Base-by-base conservation (phyloP, 805 yeast genomes). In the Wickerhamia fluorescens region DNA sequence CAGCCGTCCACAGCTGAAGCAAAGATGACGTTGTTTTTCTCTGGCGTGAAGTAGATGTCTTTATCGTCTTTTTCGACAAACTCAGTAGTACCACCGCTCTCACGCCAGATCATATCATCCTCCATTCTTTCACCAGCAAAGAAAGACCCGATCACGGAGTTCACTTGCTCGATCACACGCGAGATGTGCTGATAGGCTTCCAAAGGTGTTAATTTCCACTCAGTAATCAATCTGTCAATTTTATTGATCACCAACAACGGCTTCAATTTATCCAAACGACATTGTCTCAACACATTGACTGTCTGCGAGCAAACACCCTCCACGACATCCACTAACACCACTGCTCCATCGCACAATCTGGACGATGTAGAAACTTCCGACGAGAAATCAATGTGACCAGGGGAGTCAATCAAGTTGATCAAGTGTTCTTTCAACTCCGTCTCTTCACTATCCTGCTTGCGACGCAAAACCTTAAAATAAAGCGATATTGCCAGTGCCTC, bases 251-350 rank as follows among this genome's bases (percentile, higher is more conserved):
- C 96, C 31, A 92, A 65, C 11, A 92, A 61, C 2, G 97, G 96
- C 47, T 79, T 83, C 43, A 92, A 59, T 42, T 84, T 80, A 50
- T 92, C 98, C 4, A 81, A 74, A 96, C 97, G 92, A 28, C 95
- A 84, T 54, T 92, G 97, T 48, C 97, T 72, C 37, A 89, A 61
- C 2, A 92, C 98, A 11, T 92, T 88, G 7, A 92, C 83, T 0
- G 99, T 92, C 51, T 92, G 99, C 0, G 97, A 88, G 47, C 96
- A 88, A 0, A 92, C 97, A 15, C 99, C 99, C 58, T 92, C 99
- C 2, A 92, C 96, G 3, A 85, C 96, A 54, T 92, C 99, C 2
- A 92, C 95, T 10, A 92, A 61, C 0, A 92, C 94, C 3, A 92
- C 81, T 0, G 97, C 96, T 25, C 97, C 97, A 51, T 92, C 99